These are phyloP conservation scores for Arxiozyma bovina DNA, from an alignment of 1,139 yeast genomes.

Conservation along the genomic window DNA sequence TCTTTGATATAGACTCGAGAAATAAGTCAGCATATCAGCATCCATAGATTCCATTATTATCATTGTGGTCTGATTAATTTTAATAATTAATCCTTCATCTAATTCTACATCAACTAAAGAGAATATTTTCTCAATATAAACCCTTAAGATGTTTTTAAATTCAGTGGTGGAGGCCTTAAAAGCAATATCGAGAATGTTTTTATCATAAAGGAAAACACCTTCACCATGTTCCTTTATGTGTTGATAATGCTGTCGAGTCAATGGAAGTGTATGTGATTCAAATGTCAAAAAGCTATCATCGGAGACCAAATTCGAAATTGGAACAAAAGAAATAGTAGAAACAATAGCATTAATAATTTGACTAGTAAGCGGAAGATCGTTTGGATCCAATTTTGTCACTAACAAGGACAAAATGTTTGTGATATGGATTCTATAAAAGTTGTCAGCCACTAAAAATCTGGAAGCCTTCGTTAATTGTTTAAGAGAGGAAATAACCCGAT, in stretches of 20 bases:
- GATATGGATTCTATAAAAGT: conserved; percentile 67
- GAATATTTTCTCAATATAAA: conserved; percentile 54
- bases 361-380: conserved; percentile 71
- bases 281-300: conserved; percentile 44
- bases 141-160: conserved; percentile 52
- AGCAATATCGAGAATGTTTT: conserved; percentile 44
- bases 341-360: conserved; percentile 65
- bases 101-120: conserved; percentile 60
- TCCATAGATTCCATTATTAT: conserved; percentile 66
- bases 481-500: conserved; percentile 69
- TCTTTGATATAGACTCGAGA: conserved; percentile 38
- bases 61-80: conserved; percentile 55
- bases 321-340: conserved; percentile 64
- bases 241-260: conserved; percentile 56
- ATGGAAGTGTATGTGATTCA: conserved; percentile 39
- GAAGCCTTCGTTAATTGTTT: conserved; percentile 59
- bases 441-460: conserved; percentile 57
- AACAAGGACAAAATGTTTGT: conserved; percentile 63
- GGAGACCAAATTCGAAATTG: conserved; percentile 46
- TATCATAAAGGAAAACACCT: conserved; percentile 32
- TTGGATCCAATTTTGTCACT: conserved; percentile 83
- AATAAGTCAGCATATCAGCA: conserved; percentile 43
- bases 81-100: conserved; percentile 43
- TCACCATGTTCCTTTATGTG: conserved; percentile 36
- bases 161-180: conserved; percentile 66